phyloP scores from a whole-genome alignment of 2,329 filamentous ascomycete genomes.

The Dactylellina haptotyla region DNA sequence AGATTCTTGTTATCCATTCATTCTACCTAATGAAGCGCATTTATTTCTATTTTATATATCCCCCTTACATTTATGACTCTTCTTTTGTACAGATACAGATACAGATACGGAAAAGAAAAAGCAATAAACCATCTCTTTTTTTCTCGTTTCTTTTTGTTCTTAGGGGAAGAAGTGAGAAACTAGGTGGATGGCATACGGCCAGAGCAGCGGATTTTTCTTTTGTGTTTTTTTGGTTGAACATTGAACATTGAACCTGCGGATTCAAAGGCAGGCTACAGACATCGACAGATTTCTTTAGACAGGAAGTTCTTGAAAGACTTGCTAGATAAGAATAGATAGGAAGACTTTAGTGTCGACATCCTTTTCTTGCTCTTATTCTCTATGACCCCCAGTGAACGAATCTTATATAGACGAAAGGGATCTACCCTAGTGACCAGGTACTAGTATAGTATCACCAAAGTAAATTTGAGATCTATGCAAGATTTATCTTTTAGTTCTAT shows the following conservation, averaged over 20 bases:
- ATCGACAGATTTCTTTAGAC: neutral
- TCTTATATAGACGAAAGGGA: no score
- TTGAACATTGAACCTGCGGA: no score
- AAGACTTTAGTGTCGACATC: neutral
- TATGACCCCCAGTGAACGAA: no score
- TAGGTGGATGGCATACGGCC: no score
- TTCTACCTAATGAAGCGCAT: neutral
- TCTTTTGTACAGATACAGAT: neutral
- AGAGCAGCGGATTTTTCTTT: neutral
- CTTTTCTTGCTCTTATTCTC: no score
- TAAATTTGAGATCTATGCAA: no score
- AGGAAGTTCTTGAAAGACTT: no score
- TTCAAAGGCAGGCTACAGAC: no score
- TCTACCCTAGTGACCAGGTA: no score
- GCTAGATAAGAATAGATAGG: no score
- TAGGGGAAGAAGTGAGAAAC: no score
- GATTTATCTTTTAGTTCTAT: neutral
- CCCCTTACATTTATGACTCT: slow-evolving; percentile 7
- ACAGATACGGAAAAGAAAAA: slow-evolving; percentile 9
- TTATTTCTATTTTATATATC: neutral
- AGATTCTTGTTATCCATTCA: slow-evolving; percentile 11
- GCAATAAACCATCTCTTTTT: neutral
- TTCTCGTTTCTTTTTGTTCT: neutral
- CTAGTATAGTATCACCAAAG: no score
- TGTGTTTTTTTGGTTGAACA: neutral